Evolutionary conservation across 495 filamentous ascomycete species (phyloP), one percentile per base, ranked within the genome.

Genomic region (Schizothecium vesticola): DNA sequence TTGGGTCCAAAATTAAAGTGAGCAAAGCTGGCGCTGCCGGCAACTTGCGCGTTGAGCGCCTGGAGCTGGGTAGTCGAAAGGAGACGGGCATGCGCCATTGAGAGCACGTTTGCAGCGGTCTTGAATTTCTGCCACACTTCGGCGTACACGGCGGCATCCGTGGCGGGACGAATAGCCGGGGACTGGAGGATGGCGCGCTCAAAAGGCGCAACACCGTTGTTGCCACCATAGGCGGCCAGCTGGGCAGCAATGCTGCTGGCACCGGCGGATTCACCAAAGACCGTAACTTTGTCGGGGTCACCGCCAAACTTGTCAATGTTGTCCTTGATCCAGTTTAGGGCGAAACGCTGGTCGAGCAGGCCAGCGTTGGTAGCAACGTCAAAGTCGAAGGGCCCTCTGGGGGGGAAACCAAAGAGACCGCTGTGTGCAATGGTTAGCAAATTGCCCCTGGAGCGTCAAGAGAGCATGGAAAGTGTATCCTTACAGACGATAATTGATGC

Each of bases 261-360:
- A 28, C 67, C 67, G 11, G 67, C 67, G 3, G 67, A 69, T 23
- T 69, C 67, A 62, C 67, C 67, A 21, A 69, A 55, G 26, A 69
- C 67, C 1, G 67, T 69, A 1, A 69, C 57, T 24, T 60, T 29
- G 61, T 59, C 33, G 16, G 67, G 55, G 29, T 69, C 31, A 23
- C 67, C 67, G 28, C 67, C 67, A 21, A 70, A 70, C n/a, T 56
- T 61, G 31, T 29, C 60, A 36, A 70, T 67, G 56, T 70, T 70
- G 21, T 19, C 94, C 24, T 61, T 56, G 7, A 70, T 56, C 69
- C 69, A 70, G 3, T 29, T 21, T 3, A 70, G 56, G 56, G 69
- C 69, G 12, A 70, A 65, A 1, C 65, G 69, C 65, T 70, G 69
- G 56, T 70, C 69, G 8, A 60, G 60, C 56, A 70, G 57, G 12